Evolutionary conservation across 208 protist genomes (phyloP), one percentile per base, ranked within the genome.

Genomic region (Crithidia thermophila): DNA sequence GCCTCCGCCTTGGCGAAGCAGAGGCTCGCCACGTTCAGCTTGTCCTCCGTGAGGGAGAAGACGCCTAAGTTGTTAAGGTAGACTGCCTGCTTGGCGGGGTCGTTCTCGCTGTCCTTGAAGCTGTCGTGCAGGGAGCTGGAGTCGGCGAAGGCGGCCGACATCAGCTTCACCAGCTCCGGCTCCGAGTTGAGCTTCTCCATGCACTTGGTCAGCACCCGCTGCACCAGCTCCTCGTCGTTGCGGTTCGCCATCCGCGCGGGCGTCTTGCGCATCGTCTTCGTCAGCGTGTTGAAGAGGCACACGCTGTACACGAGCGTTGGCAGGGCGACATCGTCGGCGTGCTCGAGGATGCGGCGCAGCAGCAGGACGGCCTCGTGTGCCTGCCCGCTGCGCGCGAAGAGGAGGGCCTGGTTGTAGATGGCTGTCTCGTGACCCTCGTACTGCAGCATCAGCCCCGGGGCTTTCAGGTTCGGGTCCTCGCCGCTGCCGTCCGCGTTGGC

Each of bases 61-160:
- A 91, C 83, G 25, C 91, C 91, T 72, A 96, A 69, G 77, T 96
- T 93, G 61, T 96, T 96, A 51, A 94, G 82, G 75, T 93, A 88
- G 20, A 90, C 74, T 16, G 82, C 79, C 73, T 84, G 71, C 58
- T 94, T 85, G 30, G 43, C 58, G 8, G 60, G 34, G 40, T 72
- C 72, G 27, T 69, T 68, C 46, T 82, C 80, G 13, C 70, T 47
- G 39, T 56, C 63, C 50, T 84, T 81, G 36, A 92, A 87, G 36
- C 77, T 60, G 60, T 93, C 88, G 28, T 92, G 88, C 56, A 94
- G 81, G 10, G 57, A 81, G 72, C 84, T 88, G 28, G 83, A 83
- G 58, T 94, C 85, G 14, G 85, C 84, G 49, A 94, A 94, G 18
- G 88, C 81, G 27, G 75, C 64, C 18, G 73, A 75, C 18, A 92